Evolutionary conservation across 371 early-diverging fungal genomes (phyloP).

Genomic region (Mortierella sp.): DNA sequence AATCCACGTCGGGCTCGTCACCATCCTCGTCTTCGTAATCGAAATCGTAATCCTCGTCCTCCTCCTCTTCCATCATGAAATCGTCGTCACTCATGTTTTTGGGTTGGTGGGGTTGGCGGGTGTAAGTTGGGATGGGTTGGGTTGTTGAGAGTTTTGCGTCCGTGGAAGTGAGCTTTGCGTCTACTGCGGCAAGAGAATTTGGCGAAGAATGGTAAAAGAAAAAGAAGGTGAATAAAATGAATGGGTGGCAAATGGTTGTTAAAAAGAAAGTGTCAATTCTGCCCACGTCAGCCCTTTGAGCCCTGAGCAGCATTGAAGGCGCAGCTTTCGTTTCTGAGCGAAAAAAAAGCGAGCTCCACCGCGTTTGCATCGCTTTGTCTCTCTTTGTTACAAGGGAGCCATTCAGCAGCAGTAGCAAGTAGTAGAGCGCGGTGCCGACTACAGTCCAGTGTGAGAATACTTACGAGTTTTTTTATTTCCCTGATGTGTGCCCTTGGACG

Average conservation of each 20-base stretch:
- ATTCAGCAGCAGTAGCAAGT: not conserved
- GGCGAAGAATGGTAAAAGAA: not conserved
- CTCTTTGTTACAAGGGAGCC: no score
- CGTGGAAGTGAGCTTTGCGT: not conserved
- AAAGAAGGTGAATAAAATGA: not conserved
- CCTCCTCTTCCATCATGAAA: constrained; percentile 67
- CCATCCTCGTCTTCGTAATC: constrained; percentile 94
- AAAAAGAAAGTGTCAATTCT: no score
- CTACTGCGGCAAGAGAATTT: constrained; percentile 2
- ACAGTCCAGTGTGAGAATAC: not conserved
- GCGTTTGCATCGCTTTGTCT: not conserved
- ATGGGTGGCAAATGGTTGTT: not conserved
- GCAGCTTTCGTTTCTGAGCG: not conserved
- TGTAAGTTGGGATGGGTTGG: not conserved
- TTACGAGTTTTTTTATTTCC: not conserved
- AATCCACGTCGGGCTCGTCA: constrained; percentile 87
- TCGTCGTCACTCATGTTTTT: constrained; percentile 65
- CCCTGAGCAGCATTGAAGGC: constrained; percentile 6
- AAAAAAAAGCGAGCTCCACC: not conserved
- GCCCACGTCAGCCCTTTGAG: constrained; percentile 8
- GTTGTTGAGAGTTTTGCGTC: not conserved
- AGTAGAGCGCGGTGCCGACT: not conserved
- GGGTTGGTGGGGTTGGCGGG: not conserved
- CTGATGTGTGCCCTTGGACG: not conserved
- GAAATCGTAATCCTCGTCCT: constrained; percentile 86